Evolutionary conservation across 75 land plant species (phyloP), one percentile per base, ranked within the genome.

Genomic region (Sequoia sempervirens): DNA sequence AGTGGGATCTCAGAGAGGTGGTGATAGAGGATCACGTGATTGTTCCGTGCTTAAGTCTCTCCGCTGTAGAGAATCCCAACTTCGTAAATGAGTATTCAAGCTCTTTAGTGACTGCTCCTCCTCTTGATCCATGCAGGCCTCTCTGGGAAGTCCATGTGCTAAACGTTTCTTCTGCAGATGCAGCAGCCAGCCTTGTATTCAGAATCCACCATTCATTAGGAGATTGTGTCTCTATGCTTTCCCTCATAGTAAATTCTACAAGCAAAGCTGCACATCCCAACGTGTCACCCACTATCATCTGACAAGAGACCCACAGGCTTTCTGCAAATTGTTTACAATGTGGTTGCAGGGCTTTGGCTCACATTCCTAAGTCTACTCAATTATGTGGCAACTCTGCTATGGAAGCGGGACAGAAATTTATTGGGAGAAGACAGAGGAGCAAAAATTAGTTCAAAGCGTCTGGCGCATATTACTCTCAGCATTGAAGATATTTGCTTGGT

Each of bases 221-320:
- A n/a, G 97, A 95, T 79, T 96, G 96, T 50, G 86, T 87, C 9
- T 93, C 97, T 2, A 90, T 95, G 46, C 88, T 94, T 87, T 92
- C 97, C 11, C 91, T 95, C 13, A 83, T 95, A 15, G 85, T 95
- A 14, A 93, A 96, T 15, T 91, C 91, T 89, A 90, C 92, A 5
- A 86, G 96, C 28, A 83, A 85, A 37, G 47, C 85, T 41, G 81
- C 86, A 3, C 84, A 89, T 73, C 95, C 95, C 14, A 80, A 84
- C 30, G 84, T 88, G n/a, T 95, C 97, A 40, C 7, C 46, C 46
- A 5, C 46, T 2, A 6, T 26, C 20, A 2, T 70, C 73, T 30
- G 4, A 10, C 11, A 0, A 30, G 13, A 11, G 13, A 70, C 8
- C 13, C 11, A 28, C 34, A 32, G 37, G 37, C 73, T 2, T 28